Conservation (phyloP, 169 alveolate genomes). For the Eimeria sp. region DNA sequence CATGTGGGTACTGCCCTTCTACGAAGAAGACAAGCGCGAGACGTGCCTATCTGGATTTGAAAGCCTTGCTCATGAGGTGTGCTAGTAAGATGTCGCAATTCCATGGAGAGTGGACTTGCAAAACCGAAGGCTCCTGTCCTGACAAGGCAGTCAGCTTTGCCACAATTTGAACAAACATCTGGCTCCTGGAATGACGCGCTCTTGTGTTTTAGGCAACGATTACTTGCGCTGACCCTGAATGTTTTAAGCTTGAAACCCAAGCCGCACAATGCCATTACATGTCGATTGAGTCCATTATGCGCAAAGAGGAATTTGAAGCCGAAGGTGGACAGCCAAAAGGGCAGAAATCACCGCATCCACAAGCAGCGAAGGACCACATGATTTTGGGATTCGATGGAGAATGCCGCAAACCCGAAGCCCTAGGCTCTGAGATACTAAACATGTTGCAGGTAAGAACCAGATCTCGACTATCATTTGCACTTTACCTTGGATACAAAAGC, state of each 20-base stretch:
- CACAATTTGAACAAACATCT: background rate
- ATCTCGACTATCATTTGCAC: background rate
- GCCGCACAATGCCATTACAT: slow-evolving; percentile 61
- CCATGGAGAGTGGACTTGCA: no score
- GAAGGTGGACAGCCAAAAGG: background rate
- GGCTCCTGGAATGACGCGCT: background rate
- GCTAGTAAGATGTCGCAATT: background rate
- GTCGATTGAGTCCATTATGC: slow-evolving; percentile 42
- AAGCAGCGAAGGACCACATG: slow-evolving; percentile 34
- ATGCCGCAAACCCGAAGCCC: slow-evolving; percentile 40
- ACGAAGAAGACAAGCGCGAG: slow-evolving; percentile 50
- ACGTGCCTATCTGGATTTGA: slow-evolving; percentile 81
- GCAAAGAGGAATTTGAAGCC: slow-evolving; percentile 62
- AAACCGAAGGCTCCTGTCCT: no score
- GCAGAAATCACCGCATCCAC: background rate
- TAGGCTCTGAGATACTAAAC: slow-evolving; percentile 50
- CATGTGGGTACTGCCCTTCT: slow-evolving; percentile 80
- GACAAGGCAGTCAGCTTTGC: background rate
- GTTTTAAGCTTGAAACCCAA: slow-evolving; percentile 73
- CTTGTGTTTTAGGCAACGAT: slow-evolving; percentile 45
- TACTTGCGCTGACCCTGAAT: slow-evolving; percentile 61
- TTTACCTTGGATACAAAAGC: background rate
- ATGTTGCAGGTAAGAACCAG: slow-evolving; percentile 46
- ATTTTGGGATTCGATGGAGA: slow-evolving; percentile 66
- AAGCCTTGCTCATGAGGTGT: slow-evolving; percentile 57